Evolutionary conservation across 2,329 filamentous ascomycete species (phyloP).

Genomic region (Fusarium transvaalense): DNA sequence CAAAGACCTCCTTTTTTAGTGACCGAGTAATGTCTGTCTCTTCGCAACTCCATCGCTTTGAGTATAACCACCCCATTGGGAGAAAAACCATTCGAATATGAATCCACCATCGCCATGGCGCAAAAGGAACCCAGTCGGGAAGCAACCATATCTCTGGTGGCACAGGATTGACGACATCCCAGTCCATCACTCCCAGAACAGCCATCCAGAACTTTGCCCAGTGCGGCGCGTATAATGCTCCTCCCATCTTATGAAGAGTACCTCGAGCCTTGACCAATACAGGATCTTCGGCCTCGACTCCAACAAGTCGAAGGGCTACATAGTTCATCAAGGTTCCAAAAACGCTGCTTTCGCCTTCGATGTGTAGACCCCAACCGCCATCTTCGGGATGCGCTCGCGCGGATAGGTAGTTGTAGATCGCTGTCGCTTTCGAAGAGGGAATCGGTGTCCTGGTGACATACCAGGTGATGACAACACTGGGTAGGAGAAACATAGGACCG

Average conservation of each 20-base stretch:
- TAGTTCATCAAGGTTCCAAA: slow-evolving; percentile 95
- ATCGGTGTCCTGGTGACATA: slow-evolving; percentile 92
- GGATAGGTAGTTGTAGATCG: slow-evolving; percentile 93
- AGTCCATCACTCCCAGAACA: slow-evolving; percentile 83
- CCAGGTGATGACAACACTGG: slow-evolving; percentile 86
- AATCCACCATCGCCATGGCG: slow-evolving; percentile 97
- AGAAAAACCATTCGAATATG: slow-evolving; percentile 98
- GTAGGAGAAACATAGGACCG: slow-evolving; percentile 94
- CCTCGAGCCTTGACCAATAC: slow-evolving; percentile 87
- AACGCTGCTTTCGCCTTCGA: slow-evolving; percentile 91
- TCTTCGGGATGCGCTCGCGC: slow-evolving; percentile 86
- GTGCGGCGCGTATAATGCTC: slow-evolving; percentile 85
- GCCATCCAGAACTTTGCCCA: slow-evolving; percentile 98
- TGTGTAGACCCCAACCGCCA: slow-evolving; percentile 97
- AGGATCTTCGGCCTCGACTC: slow-evolving; percentile 84
- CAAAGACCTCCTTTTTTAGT: slow-evolving; percentile 85
- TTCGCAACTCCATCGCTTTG: slow-evolving; percentile 82
- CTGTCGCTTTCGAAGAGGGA: slow-evolving; percentile 80
- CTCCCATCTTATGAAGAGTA: slow-evolving; percentile 86
- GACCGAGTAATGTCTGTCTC: slow-evolving; percentile 79
- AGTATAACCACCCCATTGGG: slow-evolving; percentile 91
- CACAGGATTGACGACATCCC: slow-evolving; percentile 94
- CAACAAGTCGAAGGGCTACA: slow-evolving; percentile 81
- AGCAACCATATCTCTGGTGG: slow-evolving; percentile 94
- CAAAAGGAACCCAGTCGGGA: slow-evolving; percentile 89